A percentile compares a stretch with the other conserved stretches of the same genome.
Conservation (phyloP, 495 filamentous ascomycete species). For the Aspergillus ellipticus region DNA sequence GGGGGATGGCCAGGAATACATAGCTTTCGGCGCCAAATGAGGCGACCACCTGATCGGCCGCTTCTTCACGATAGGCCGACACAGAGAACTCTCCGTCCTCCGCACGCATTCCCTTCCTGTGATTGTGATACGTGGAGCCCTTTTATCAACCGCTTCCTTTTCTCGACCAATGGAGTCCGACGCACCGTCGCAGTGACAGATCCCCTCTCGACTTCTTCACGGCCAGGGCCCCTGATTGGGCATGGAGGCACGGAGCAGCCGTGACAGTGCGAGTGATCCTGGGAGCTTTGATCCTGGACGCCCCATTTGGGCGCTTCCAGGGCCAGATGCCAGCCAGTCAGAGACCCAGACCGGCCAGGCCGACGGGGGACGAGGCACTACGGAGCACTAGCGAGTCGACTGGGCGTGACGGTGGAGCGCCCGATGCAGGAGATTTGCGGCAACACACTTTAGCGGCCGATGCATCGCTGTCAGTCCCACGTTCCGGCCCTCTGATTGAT, state of each 20-base stretch:
- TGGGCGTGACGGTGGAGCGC: slow-evolving; percentile 20
- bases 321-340: neutral
- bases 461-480: slow-evolving; percentile 6
- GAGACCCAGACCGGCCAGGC: slow-evolving; percentile 8
- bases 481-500: slow-evolving; percentile 15
- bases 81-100: neutral
- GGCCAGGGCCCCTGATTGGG: slow-evolving; percentile 14
- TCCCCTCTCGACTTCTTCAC: slow-evolving; percentile 20
- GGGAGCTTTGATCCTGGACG: slow-evolving; percentile 1
- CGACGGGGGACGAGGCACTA: neutral
- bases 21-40: slow-evolving; percentile 15
- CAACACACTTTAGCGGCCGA: slow-evolving; percentile 20
- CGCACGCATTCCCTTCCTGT: neutral
- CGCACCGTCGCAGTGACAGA: neutral
- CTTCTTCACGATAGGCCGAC: slow-evolving; percentile 4
- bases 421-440: slow-evolving; percentile 21
- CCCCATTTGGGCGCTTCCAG: slow-evolving; percentile 14
- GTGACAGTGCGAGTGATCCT: neutral
- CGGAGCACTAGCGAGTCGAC: slow-evolving; percentile 11
- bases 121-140: slow-evolving; percentile 6
- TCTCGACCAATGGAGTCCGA: slow-evolving; percentile 11
- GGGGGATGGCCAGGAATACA: slow-evolving; percentile 15
- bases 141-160: slow-evolving; percentile 7
- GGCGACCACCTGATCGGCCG: slow-evolving; percentile 12
- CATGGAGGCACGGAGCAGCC: neutral